Percentiles rank a stretch among this genome's conserved stretches.
These are phyloP conservation scores for Phaeolepiota aurea DNA, from an alignment of 768 basidiomycete genomes.

Conservation along the genomic window DNA sequence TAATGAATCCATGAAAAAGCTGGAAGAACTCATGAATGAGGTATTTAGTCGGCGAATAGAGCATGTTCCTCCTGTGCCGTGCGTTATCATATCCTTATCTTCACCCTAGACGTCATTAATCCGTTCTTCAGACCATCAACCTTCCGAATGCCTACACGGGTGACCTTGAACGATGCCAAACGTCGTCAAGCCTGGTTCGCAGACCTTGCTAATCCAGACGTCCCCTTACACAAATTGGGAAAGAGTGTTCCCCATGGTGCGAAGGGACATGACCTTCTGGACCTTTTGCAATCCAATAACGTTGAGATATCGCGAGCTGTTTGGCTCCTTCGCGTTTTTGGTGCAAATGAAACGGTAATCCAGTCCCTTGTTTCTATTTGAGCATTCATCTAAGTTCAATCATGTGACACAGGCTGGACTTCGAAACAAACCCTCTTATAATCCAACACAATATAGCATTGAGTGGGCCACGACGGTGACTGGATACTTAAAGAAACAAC, in stretches of 20 bases:
- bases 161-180: constrained; percentile 73
- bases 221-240: constrained; percentile 73
- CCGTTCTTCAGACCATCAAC: constrained; percentile 41
- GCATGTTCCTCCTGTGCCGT: constrained; percentile 55
- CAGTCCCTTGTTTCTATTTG: not conserved
- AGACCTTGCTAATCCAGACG: constrained; percentile 72
- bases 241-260: constrained; percentile 84
- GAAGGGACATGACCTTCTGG: constrained; percentile 78
- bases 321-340: constrained; percentile 83
- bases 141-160: constrained; percentile 77
- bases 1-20: constrained; percentile 37
- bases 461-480: constrained; percentile 83
- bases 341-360: constrained; percentile 75
- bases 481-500: constrained; percentile 75
- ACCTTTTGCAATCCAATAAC: constrained; percentile 66
- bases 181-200: constrained; percentile 79
- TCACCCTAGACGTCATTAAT: not conserved
- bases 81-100: constrained; percentile 17
- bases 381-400: not conserved
- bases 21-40: constrained; percentile 73
- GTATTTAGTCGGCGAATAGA: constrained; percentile 61
- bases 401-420: constrained; percentile 47
- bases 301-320: constrained; percentile 77
- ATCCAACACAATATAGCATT: constrained; percentile 74
- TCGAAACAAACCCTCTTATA: constrained; percentile 71